Conservation (phyloP, 2,329 filamentous ascomycete genomes). For the Phyllosticta citribraziliensis region DNA sequence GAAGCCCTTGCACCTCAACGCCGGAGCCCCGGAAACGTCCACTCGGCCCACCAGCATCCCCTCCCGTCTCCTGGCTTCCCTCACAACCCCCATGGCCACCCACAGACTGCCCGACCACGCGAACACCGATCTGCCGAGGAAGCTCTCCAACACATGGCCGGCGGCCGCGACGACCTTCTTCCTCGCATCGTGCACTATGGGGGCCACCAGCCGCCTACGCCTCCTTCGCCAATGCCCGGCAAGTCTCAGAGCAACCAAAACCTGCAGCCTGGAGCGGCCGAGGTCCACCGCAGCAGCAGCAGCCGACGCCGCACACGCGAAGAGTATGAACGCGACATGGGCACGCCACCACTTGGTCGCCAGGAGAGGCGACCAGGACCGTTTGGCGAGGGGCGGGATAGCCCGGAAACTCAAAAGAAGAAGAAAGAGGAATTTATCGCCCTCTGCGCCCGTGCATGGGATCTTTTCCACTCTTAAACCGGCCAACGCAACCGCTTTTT, state of each 20-base stretch:
- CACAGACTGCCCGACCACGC: constrained; percentile 48
- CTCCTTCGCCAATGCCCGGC: constrained; percentile 63
- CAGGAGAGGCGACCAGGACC: constrained; percentile 44
- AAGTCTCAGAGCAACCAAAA: constrained; percentile 17
- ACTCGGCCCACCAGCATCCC: constrained; percentile 50
- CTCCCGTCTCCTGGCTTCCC: constrained; percentile 71
- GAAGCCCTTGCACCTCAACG: constrained; percentile 57
- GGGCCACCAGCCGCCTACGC: constrained; percentile 85
- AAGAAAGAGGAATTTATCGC: constrained; percentile 91
- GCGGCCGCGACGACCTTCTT: constrained; percentile 82
- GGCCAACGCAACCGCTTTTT: neutral
- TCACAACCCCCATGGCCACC: constrained; percentile 36
- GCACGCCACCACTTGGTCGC: constrained; percentile 71
- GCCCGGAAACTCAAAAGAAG: constrained; percentile 67
- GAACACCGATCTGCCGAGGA: constrained; percentile 96
- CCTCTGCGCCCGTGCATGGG: constrained; percentile 85
- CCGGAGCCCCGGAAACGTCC: constrained; percentile 53
- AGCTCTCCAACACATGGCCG: constrained; percentile 79
- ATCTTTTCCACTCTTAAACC: constrained; percentile 81
- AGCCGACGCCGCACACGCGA: constrained; percentile 68
- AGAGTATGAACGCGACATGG: constrained; percentile 84
- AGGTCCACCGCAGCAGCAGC: constrained; percentile 42
- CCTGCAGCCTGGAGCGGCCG: constrained; percentile 15
- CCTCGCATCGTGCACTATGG: constrained; percentile 94
- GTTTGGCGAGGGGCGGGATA: constrained; percentile 74